A percentile compares a stretch with the other conserved stretches of the same genome.
phyloP scores from a whole-genome alignment of 169 alveolate species.

The Cryptosporidium sp. region DNA sequence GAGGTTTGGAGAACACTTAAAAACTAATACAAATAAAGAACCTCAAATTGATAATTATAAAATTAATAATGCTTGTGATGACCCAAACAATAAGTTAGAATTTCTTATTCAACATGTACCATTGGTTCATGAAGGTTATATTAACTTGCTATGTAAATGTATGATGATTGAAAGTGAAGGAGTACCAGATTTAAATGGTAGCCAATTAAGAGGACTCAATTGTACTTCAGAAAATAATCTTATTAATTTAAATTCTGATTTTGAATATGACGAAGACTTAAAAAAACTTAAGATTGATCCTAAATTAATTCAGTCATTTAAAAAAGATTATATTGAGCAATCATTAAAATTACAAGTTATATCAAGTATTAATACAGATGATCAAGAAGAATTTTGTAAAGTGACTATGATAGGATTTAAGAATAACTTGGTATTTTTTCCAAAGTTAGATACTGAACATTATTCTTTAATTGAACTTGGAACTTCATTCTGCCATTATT shows the following conservation, averaged over 20 bases:
- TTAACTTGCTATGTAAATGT: slow-evolving; percentile 15
- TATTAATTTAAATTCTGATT: neutral
- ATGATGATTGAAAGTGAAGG: slow-evolving; percentile 25
- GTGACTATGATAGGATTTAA: slow-evolving; percentile 4
- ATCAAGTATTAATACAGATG: neutral
- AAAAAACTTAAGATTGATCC: neutral
- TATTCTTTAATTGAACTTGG: slow-evolving; percentile 45
- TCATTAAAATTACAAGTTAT: slow-evolving; percentile 10
- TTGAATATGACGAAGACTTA: neutral
- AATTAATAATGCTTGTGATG: neutral
- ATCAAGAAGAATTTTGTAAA: slow-evolving; percentile 32
- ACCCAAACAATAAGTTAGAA: neutral
- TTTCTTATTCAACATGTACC: slow-evolving; percentile 34
- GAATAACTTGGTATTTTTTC: slow-evolving; percentile 6
- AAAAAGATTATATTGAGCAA: neutral
- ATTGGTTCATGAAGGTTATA: slow-evolving; percentile 20
- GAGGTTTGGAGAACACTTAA: neutral
- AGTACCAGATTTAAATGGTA: slow-evolving; percentile 7
- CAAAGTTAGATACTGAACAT: slow-evolving; percentile 22
- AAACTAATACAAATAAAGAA: neutral
- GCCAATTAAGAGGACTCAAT: slow-evolving; percentile 14
- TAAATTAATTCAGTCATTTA: slow-evolving; percentile 7
- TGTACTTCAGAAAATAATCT: slow-evolving; percentile 34
- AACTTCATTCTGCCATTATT: slow-evolving; percentile 11
- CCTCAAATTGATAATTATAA: neutral